These are phyloP conservation scores for Ustilago hordei DNA, from an alignment of 1,284 basidiomycete species.

Conservation along the genomic window DNA sequence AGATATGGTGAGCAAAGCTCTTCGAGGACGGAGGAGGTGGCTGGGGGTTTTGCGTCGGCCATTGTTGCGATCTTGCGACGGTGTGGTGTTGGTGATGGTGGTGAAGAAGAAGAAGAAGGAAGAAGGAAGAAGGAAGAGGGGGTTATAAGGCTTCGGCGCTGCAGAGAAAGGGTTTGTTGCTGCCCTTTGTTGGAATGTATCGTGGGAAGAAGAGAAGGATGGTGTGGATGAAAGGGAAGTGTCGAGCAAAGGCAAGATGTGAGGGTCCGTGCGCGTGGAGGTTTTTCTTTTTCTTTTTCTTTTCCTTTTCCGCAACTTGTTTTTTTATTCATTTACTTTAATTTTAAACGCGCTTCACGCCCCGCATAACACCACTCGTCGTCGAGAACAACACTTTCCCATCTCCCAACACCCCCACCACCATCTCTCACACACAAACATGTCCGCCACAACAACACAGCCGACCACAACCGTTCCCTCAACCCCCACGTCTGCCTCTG, in stretches of 20 bases:
- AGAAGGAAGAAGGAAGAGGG: not conserved
- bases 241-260: constrained; percentile 11
- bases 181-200: constrained; percentile 8
- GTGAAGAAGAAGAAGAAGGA: not conserved
- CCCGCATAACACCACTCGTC: not conserved
- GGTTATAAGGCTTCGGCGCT: not conserved
- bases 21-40: constrained; percentile 21
- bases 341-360: not conserved
- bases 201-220: constrained; percentile 9
- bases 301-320: not conserved
- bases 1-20: constrained; percentile 33
- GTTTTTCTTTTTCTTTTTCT: not conserved
- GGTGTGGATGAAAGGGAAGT: constrained; percentile 3
- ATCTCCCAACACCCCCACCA: constrained; percentile 12
- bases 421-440: not conserved
- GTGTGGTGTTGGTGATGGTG: constrained; percentile 6
- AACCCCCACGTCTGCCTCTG: not conserved
- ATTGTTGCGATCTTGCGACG: constrained; percentile 9
- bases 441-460: constrained; percentile 11
- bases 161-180: not conserved
- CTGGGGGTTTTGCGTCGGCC: constrained; percentile 15
- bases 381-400: constrained; percentile 24
- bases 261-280: constrained; percentile 13
- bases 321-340: constrained; percentile 2
- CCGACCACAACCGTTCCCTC: not conserved